Percentiles rank a stretch among this genome's conserved stretches.
Evolutionary conservation across 192 early-diverging fungal species (phyloP).

Genomic region (Coemansia sp.): DNA sequence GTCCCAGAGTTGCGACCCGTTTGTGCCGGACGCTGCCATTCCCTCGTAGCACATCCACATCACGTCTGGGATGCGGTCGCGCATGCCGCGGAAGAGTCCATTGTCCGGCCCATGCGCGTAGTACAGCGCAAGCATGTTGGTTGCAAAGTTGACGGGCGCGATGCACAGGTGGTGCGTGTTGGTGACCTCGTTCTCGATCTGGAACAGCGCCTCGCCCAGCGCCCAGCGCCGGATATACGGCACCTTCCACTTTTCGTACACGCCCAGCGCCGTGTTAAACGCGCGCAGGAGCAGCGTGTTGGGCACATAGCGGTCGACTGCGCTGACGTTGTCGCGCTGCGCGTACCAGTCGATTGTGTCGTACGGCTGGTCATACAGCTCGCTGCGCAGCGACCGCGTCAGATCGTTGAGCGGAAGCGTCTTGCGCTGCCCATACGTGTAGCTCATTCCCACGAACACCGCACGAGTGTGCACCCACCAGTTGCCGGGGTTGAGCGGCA

Average conservation of each 20-base stretch:
- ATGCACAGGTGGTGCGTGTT: slow-evolving; percentile 90
- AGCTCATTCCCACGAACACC: slow-evolving; percentile 97
- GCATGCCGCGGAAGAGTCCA: slow-evolving; percentile 73
- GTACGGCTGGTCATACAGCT: slow-evolving; percentile 89
- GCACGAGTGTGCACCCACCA: slow-evolving; percentile 95
- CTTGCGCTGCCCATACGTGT: slow-evolving; percentile 77
- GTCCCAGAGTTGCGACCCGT: slow-evolving; percentile 98
- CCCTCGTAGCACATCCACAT: slow-evolving; percentile 92
- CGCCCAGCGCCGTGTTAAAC: slow-evolving; percentile 68
- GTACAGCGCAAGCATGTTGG: slow-evolving; percentile 89
- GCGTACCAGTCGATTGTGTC: slow-evolving; percentile 79
- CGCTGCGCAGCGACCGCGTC: slow-evolving; percentile 77
- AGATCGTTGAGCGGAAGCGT: slow-evolving; percentile 67
- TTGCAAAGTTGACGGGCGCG: slow-evolving; percentile 92
- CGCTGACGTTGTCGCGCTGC: slow-evolving; percentile 81
- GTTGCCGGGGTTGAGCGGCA: slow-evolving; percentile 86
- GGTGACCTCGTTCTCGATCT: slow-evolving; percentile 86
- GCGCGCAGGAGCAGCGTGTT: slow-evolving; percentile 76
- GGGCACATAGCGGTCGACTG: slow-evolving; percentile 83
- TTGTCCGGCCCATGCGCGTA: slow-evolving; percentile 87
- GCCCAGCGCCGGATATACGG: slow-evolving; percentile 66
- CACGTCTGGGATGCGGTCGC: slow-evolving; percentile 75
- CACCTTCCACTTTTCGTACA: slow-evolving; percentile 74
- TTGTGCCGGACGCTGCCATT: slow-evolving; percentile 95
- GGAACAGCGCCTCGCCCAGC: slow-evolving; percentile 72